Evolutionary conservation across 2,329 filamentous ascomycete genomes (phyloP), one percentile per base, ranked within the genome.

Genomic region (Leptoxyphium fumago): DNA sequence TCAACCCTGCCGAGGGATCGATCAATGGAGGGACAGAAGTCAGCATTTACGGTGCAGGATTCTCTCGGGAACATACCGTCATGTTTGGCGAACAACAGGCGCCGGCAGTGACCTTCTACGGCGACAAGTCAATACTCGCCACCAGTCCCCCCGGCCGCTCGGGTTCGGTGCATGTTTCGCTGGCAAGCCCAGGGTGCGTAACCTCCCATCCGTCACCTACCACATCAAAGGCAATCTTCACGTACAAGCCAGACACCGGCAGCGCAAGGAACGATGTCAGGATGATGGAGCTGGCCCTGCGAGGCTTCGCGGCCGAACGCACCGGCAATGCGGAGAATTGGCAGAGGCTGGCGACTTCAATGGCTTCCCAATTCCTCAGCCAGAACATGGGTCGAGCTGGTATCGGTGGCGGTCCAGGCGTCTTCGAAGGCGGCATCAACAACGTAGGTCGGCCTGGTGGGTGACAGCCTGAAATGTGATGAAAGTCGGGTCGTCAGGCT

Each of bases 21-120:
- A 84, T 80, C 46, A 77, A 77, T 30, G 87, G 87, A 46, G 87
- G 87, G 38, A 87, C 85, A 43, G 87, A 95, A 60, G 85, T 94
- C 2, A 89, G 84, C 0, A 75, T 91, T 45, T 69, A 94, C 8
- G 87, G 88, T 14, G 83, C 79, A 50, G 78, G 80, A 11, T 94
- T 94, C 59, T 80, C 78, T 50, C 80, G 82, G 62, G 78, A 78
- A 1, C 72, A 93, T 48, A 83, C 88, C 49, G 84, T 94, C 44
- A 82, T 87, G 63, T 95, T 95, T 60, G 88, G 88, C 15, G 77
- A 81, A 48, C 70, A 68, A 13, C 66, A 74, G 40, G 77, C 78
- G 14, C 77, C 81, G 0, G 84, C 81, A 0, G 88, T 84, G 1
- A 85, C 82, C 0, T 91, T 76, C 58, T 89, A 83, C 82, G 81